phyloP scores from a whole-genome alignment of 192 early-diverging fungal species.

The Coemansia sp. region DNA sequence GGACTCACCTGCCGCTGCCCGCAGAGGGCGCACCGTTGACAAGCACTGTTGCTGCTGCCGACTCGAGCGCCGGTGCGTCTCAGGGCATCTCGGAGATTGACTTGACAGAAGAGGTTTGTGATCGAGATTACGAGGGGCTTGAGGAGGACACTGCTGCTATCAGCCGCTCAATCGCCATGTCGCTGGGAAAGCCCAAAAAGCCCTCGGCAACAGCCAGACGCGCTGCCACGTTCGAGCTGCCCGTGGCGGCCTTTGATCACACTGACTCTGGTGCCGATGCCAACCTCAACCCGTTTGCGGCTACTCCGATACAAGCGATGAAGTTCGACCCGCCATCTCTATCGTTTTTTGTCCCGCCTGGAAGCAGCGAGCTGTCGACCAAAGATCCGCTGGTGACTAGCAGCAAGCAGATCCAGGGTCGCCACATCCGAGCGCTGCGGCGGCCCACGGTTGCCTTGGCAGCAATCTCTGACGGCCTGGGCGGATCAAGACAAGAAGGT shows the following conservation, averaged over 20 bases:
- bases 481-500: slow-evolving; percentile 9
- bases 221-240: slow-evolving; percentile 25
- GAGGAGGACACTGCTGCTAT: slow-evolving; percentile 21
- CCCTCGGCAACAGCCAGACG: not conserved
- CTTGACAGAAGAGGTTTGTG: not conserved
- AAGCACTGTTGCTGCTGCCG: not conserved
- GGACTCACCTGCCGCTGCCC: not conserved
- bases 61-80: not conserved
- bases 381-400: not conserved
- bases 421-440: not conserved
- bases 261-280: not conserved
- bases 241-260: slow-evolving; percentile 9
- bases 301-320: not conserved
- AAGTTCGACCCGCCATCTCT: not conserved
- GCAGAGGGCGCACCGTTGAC: not conserved
- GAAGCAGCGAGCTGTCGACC: not conserved
- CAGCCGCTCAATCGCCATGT: slow-evolving; percentile 4
- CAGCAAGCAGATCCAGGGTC: not conserved
- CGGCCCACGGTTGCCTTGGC: not conserved
- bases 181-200: not conserved
- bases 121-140: not conserved
- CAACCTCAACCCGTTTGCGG: slow-evolving; percentile 12
- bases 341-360: not conserved
- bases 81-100: not conserved
- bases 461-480: slow-evolving; percentile 18